These are phyloP conservation scores for Calonectria pseudoturangicola DNA, from an alignment of 2,329 filamentous ascomycete species.

Conservation along the genomic window DNA sequence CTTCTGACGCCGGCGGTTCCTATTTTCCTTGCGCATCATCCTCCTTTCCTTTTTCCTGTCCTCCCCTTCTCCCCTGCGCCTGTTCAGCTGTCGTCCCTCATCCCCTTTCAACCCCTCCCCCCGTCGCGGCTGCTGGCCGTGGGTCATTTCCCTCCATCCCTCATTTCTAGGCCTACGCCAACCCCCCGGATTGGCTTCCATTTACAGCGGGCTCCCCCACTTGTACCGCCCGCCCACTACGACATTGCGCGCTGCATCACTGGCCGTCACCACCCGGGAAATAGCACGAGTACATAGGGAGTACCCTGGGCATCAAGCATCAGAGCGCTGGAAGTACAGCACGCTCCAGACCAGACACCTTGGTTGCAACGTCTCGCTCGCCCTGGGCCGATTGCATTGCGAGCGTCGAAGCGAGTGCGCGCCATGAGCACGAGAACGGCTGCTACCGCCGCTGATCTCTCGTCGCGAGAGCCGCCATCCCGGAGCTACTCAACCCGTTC, in stretches of 20 bases:
- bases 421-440: constrained; percentile 53
- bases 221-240: constrained; percentile 37
- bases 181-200: constrained; percentile 28
- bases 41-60: constrained; percentile 2
- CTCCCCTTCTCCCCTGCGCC: constrained; percentile 13
- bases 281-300: constrained; percentile 22
- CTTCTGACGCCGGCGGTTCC: constrained; percentile 16
- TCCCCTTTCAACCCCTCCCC: constrained; percentile 14
- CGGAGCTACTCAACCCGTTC: constrained; percentile 61
- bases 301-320: constrained; percentile 18
- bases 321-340: constrained; percentile 17
- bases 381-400: constrained; percentile 16
- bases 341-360: constrained; percentile 17
- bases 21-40: constrained; percentile 12
- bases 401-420: neutral
- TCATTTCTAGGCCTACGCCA: constrained; percentile 20
- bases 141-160: constrained; percentile 13
- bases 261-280: neutral
- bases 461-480: constrained; percentile 54
- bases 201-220: constrained; percentile 37
- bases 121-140: constrained; percentile 22
- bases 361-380: constrained; percentile 2
- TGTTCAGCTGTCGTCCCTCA: constrained; percentile 18
- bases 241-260: constrained; percentile 18
- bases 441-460: constrained; percentile 50